These are phyloP conservation scores for Colletotrichum musicola DNA, from an alignment of 2,329 filamentous ascomycete genomes.

Conservation along the genomic window DNA sequence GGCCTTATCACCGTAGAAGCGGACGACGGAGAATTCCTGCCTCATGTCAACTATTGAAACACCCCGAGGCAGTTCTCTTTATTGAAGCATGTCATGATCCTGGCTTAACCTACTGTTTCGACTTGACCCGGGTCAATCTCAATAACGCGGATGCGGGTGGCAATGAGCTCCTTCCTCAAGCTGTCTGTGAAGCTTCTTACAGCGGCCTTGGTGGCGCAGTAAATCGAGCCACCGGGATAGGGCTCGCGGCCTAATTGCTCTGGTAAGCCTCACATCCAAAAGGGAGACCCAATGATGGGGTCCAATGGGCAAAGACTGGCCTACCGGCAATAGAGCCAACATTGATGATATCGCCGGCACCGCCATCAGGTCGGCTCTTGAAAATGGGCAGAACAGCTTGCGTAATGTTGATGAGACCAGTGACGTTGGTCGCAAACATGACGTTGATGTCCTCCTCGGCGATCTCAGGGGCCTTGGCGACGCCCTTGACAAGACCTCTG, in stretches of 20 bases:
- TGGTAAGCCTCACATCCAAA: background rate
- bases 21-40: conserved; percentile 87
- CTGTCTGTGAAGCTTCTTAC: conserved; percentile 87
- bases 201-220: conserved; percentile 93
- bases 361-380: conserved; percentile 79
- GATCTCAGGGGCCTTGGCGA: conserved; percentile 88
- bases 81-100: background rate
- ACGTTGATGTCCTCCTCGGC: conserved; percentile 82
- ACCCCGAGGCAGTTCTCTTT: background rate
- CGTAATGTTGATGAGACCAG: conserved; percentile 95
- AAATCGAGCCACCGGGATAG: conserved; percentile 88
- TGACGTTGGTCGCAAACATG: conserved; percentile 96
- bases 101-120: conserved; percentile 73
- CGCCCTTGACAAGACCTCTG: conserved; percentile 89
- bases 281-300: background rate
- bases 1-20: conserved; percentile 88
- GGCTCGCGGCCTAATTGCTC: conserved; percentile 73
- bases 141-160: conserved; percentile 84
- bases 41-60: conserved; percentile 22
- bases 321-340: conserved; percentile 87
- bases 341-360: conserved; percentile 94
- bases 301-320: background rate
- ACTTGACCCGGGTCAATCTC: conserved; percentile 93
- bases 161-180: conserved; percentile 84
- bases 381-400: conserved; percentile 89